Percentiles rank a stretch among this genome's conserved stretches.
Evolutionary conservation across 305 asterid genomes (phyloP).

Genomic region (Rubia tinctorum): DNA sequence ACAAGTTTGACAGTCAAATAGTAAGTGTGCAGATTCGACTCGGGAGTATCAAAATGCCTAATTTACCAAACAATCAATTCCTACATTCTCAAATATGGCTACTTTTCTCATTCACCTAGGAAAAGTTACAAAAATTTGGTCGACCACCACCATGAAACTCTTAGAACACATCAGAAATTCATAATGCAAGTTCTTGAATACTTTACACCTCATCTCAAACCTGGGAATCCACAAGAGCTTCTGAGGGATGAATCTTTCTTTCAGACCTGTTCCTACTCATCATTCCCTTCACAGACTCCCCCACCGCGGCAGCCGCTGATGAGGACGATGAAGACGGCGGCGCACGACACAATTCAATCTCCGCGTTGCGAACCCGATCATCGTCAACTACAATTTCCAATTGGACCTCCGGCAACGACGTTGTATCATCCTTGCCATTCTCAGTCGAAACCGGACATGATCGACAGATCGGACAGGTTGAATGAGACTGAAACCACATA

Average conservation of each 20-base stretch:
- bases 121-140: neutral
- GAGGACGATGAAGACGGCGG: too few relatives aligned
- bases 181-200: neutral
- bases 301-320: too few relatives aligned
- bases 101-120: too few relatives aligned
- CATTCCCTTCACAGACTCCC: slow-evolving; percentile 19
- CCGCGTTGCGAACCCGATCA: neutral
- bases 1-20: too few relatives aligned
- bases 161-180: neutral
- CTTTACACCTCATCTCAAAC: too few relatives aligned
- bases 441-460: slow-evolving; percentile 14
- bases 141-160: neutral
- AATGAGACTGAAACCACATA: slow-evolving; percentile 53
- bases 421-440: neutral
- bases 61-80: neutral
- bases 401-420: neutral
- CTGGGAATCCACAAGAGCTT: neutral
- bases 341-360: too few relatives aligned
- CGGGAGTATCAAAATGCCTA: too few relatives aligned
- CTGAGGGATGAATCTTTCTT: slow-evolving; percentile 20
- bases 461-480: slow-evolving; percentile 54
- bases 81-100: neutral
- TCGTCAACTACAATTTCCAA: neutral
- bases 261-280: slow-evolving; percentile 28
- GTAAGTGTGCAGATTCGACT: too few relatives aligned